These are phyloP conservation scores for Cinnamomum chago DNA, from an alignment of 164 flowering plant species.

Conservation along the genomic window DNA sequence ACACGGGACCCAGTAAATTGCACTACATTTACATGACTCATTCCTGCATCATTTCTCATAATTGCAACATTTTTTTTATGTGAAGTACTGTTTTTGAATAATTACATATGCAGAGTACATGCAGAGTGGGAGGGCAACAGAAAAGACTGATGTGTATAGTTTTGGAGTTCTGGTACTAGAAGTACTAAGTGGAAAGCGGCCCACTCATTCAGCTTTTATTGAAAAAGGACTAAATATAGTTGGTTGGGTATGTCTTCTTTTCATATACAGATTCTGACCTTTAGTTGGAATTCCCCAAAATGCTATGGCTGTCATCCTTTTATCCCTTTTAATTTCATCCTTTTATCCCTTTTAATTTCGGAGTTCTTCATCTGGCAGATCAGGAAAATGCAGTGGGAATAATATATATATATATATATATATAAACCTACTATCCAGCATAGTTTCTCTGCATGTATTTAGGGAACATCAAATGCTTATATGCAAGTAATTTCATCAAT, in stretches of 20 bases:
- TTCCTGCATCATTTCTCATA: background rate
- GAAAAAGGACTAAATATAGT: conserved; percentile 97
- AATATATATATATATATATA: too few relatives aligned
- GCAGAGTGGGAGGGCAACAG: conserved; percentile 98
- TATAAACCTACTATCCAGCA: too few relatives aligned
- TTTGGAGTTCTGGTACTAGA: conserved; percentile 95
- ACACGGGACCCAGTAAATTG: too few relatives aligned
- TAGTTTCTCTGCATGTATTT: too few relatives aligned
- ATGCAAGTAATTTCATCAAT: too few relatives aligned
- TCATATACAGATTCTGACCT: background rate
- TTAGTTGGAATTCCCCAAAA: background rate
- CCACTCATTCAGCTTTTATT: conserved; percentile 93
- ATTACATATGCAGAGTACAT: conserved; percentile 69
- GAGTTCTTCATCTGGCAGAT: too few relatives aligned
- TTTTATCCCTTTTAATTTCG: too few relatives aligned
- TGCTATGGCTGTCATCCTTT: too few relatives aligned
- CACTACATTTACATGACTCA: background rate
- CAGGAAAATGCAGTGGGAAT: too few relatives aligned
- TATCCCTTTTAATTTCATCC: too few relatives aligned
- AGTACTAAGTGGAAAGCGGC: conserved; percentile 87
- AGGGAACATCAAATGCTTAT: too few relatives aligned
- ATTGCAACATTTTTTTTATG: background rate
- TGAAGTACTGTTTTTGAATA: background rate
- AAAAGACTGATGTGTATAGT: conserved; percentile 95
- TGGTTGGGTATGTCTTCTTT: conserved; percentile 79